Conservation (phyloP, 768 basidiomycete species). For the Lepiota brunneoincarnata region DNA sequence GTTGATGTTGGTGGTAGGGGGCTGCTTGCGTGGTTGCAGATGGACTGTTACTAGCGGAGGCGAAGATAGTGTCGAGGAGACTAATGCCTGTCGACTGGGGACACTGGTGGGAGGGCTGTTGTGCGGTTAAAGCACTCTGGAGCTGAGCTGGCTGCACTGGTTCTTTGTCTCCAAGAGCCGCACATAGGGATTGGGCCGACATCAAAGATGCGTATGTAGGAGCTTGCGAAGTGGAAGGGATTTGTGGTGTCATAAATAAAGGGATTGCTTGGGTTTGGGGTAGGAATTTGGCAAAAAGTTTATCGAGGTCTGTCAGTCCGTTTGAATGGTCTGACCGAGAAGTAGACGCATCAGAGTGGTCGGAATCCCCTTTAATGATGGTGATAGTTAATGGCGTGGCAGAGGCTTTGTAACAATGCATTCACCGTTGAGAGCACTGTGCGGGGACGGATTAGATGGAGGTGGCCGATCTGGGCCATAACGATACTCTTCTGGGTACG, state of each 20-base stretch:
- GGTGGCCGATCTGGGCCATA: constrained; percentile 69
- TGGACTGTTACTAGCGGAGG: constrained; percentile 46
- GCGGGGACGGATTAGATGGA: constrained; percentile 41
- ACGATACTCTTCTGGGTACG: constrained; percentile 71
- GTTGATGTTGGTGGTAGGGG: constrained; percentile 17
- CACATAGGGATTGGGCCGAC: constrained; percentile 49
- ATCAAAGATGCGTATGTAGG: constrained; percentile 35
- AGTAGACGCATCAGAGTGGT: constrained; percentile 14
- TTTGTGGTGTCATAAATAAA: constrained; percentile 24
- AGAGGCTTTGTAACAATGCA: too few species aligned
- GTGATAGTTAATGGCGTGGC: too few species aligned
- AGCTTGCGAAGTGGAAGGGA: constrained; percentile 22
- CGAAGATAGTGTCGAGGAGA: constrained; percentile 70
- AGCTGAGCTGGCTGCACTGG: constrained; percentile 15
- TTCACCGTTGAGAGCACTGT: constrained; percentile 13
- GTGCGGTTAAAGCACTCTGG: constrained; percentile 17
- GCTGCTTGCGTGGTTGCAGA: constrained; percentile 8
- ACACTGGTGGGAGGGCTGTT: constrained; percentile 21
- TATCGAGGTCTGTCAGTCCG: constrained; percentile 40
- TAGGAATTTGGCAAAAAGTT: constrained; percentile 43
- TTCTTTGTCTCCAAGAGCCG: constrained; percentile 27
- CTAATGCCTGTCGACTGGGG: constrained; percentile 46
- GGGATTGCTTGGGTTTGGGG: constrained; percentile 21
- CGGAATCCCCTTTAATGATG: not conserved
- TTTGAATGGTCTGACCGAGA: not conserved